Conservation (phyloP, 257 asterid genomes). For the Nicotiana noctiflora region DNA sequence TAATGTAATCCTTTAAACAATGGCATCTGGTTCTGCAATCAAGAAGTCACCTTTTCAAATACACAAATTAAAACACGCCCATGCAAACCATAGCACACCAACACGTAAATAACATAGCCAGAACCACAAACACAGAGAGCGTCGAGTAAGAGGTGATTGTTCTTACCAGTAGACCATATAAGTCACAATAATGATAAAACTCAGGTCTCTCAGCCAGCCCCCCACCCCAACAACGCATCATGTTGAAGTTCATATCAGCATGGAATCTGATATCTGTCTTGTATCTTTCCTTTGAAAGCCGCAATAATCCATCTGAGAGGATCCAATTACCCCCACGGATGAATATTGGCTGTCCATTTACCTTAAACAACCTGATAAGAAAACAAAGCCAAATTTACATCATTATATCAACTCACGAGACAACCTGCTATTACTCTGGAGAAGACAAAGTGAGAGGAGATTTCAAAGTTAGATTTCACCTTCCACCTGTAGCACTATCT, state of each 20-base stretch:
- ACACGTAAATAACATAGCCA: neutral
- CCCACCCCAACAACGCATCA: constrained; percentile 99
- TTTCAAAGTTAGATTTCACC: constrained; percentile 36
- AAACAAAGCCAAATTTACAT: constrained; percentile 1
- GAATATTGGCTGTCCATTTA: constrained; percentile 82
- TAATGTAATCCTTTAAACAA: neutral
- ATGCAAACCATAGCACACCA: neutral
- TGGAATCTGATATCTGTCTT: constrained; percentile 83
- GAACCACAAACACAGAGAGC: neutral
- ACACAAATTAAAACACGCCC: neutral
- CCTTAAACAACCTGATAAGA: constrained; percentile 69
- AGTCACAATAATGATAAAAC: constrained; percentile 83
- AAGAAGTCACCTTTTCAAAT: neutral
- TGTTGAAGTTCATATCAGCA: constrained; percentile 97
- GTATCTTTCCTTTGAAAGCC: constrained; percentile 80
- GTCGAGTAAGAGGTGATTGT: neutral
- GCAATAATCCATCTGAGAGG: constrained; percentile 87
- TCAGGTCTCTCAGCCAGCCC: constrained; percentile 98
- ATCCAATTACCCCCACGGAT: constrained; percentile 99
- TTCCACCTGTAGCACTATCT: constrained; percentile 84
- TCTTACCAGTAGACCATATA: constrained; percentile 82
- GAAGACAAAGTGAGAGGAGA: neutral
- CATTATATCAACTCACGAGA: neutral
- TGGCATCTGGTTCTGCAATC: constrained; percentile 1
- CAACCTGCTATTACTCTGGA: neutral